Evolutionary conservation across 805 yeast species (phyloP), one percentile per base, ranked within the genome.

Genomic region (Candida nonsorbophila): DNA sequence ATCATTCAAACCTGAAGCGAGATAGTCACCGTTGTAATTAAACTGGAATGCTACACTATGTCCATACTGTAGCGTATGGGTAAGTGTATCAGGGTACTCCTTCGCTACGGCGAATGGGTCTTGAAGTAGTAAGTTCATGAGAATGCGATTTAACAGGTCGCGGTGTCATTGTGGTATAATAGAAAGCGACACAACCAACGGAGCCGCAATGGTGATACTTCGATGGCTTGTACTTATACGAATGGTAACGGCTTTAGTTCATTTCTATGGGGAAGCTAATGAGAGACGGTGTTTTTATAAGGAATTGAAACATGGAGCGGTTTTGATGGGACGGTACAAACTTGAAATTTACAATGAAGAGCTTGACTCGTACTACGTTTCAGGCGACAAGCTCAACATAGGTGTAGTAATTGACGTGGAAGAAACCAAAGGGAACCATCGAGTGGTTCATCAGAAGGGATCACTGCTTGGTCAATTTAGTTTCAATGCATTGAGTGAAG

Each of bases 41-140:
- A 77, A 84, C 48, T 72, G 74, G 22, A 87, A 67, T 34, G 74
- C 74, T 6, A 85, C 81, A 24, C 76, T 73, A 38, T 72, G 76
- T 2, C 86, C 80, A 31, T 75, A 76, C 8, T 72, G 73, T 8
- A 86, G 57, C 0, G 88, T 77, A 36, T 77, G 77, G 2, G 82
- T 72, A n/a, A 85, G 69, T 1, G 80, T 71, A 37, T 88, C 95
- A 0, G 97, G 97, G 45, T 74, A 88, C 49, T 88, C 97, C 47
- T 85, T 86, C 13, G 94, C 80, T 14, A 90, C 87, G 2, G 90
- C 77, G 53, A 86, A 85, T 3, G 97, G 97, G 54, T 88, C 97
- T 40, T 84, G 74, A 14, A 90, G 67, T 7, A 92, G 68, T 19
- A 87, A 62, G 53, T 88, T 88, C 92, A 84, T 84, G 7, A 4